Conservation (phyloP, 1,284 basidiomycete genomes). For the Xerocomus cyaneibrunnescens region DNA sequence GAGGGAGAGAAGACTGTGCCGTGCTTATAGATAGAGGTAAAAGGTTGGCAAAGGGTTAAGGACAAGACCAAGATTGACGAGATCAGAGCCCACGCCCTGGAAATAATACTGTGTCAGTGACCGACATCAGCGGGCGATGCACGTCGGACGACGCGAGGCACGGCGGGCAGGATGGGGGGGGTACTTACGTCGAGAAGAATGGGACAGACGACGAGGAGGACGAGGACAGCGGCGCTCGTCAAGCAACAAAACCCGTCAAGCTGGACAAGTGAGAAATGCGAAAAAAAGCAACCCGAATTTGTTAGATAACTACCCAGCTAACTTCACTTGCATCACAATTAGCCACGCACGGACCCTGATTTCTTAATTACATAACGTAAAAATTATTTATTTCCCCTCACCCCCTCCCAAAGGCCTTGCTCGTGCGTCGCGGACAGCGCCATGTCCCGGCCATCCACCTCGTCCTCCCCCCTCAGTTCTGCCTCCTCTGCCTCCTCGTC, state of each 20-base stretch:
- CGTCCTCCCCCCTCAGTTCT: slow-evolving; percentile 50
- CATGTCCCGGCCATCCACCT: slow-evolving; percentile 44
- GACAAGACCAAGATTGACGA: slow-evolving; percentile 41
- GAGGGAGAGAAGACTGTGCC: slow-evolving; percentile 38
- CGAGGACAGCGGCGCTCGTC: slow-evolving; percentile 32
- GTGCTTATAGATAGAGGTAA: slow-evolving; percentile 46
- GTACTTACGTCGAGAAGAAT: slow-evolving; percentile 31
- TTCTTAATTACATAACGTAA: slow-evolving; percentile 12
- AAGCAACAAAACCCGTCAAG: slow-evolving; percentile 17
- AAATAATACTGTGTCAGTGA: background rate
- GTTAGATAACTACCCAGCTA: slow-evolving; percentile 11
- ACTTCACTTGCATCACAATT: slow-evolving; percentile 19
- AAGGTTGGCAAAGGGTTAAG: slow-evolving; percentile 37
- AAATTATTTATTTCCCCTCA: slow-evolving; percentile 10
- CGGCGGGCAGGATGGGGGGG: background rate
- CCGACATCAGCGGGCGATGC: too few species aligned
- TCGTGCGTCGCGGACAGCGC: slow-evolving; percentile 25
- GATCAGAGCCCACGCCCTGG: slow-evolving; percentile 37
- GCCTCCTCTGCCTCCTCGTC: slow-evolving; percentile 43
- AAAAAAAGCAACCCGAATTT: slow-evolving; percentile 24
- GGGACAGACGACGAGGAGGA: slow-evolving; percentile 19
- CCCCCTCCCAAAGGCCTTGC: slow-evolving; percentile 31
- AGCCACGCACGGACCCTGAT: slow-evolving; percentile 33
- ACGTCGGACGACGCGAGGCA: background rate
- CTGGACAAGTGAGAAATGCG: slow-evolving; percentile 18